Percentiles rank a stretch among this genome's conserved stretches.
phyloP scores from a whole-genome alignment of 768 basidiomycete genomes.

The Mycena kentingensis region DNA sequence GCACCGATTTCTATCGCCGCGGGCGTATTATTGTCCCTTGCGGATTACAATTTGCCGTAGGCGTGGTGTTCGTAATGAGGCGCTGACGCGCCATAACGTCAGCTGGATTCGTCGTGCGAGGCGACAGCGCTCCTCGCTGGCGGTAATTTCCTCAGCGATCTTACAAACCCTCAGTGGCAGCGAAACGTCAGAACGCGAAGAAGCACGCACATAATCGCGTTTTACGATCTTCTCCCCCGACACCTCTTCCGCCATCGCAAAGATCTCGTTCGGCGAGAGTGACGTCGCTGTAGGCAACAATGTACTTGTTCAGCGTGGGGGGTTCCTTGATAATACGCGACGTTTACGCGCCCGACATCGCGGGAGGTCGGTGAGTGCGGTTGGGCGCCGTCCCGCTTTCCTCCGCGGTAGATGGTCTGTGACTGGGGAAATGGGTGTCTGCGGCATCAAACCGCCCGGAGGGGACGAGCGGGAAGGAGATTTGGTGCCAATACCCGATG shows the following conservation, averaged over 20 bases:
- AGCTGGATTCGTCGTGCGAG: background rate
- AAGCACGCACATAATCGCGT: background rate
- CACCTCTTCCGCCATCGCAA: background rate
- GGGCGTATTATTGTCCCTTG: background rate
- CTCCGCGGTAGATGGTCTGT: no score
- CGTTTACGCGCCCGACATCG: no score
- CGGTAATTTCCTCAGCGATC: background rate
- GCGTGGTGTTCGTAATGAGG: background rate
- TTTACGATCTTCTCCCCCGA: no score
- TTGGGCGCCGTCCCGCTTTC: no score
- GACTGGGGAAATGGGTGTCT: no score
- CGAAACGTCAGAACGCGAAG: background rate
- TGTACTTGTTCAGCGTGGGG: no score
- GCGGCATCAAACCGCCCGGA: no score
- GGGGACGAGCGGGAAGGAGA: background rate
- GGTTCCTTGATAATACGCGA: no score
- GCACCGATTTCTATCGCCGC: background rate
- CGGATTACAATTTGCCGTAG: background rate
- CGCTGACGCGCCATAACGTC: background rate
- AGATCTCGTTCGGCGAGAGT: background rate
- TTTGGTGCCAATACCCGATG: background rate
- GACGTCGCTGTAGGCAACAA: background rate
- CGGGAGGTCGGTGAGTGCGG: no score
- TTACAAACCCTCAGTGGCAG: background rate
- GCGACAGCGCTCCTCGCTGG: background rate